Percentiles rank a stretch among this genome's conserved stretches.
Conservation (phyloP, 306 rosid species). For the Trifolium pratense region DNA sequence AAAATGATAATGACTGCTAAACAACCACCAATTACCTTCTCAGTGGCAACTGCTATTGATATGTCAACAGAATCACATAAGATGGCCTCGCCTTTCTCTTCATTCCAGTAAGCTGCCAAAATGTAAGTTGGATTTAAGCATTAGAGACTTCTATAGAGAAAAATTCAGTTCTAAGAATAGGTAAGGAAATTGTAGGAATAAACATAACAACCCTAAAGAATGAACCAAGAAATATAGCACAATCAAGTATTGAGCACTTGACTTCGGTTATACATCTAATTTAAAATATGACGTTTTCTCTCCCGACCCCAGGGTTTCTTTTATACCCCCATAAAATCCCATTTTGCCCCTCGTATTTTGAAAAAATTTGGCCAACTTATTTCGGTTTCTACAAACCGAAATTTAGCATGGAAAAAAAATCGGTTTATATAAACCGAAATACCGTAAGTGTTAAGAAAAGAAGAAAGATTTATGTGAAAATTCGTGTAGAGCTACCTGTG, state of each 20-base stretch:
- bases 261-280: not conserved
- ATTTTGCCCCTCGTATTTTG: too few relatives aligned
- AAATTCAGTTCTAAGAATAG: conserved; percentile 21
- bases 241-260: conserved; percentile 16
- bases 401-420: too few relatives aligned
- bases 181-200: conserved; percentile 16
- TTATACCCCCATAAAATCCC: too few relatives aligned
- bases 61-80: conserved; percentile 77
- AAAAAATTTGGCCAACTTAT: too few relatives aligned
- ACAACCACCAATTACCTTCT: conserved; percentile 68
- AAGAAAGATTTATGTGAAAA: too few relatives aligned
- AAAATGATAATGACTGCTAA: conserved; percentile 37
- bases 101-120: conserved; percentile 85
- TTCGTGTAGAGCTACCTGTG: too few relatives aligned
- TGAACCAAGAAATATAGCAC: conserved; percentile 19
- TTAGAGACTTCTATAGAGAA: conserved; percentile 34
- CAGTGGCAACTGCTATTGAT: conserved; percentile 97
- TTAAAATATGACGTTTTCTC: too few relatives aligned
- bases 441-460: too few relatives aligned
- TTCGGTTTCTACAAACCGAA: too few relatives aligned
- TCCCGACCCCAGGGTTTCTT: too few relatives aligned
- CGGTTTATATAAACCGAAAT: too few relatives aligned
- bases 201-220: conserved; percentile 14
- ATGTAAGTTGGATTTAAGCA: conserved; percentile 38
- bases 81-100: conserved; percentile 68